Evolutionary conservation across 805 yeast species (phyloP).

Genomic region (Candida chauliodis): DNA sequence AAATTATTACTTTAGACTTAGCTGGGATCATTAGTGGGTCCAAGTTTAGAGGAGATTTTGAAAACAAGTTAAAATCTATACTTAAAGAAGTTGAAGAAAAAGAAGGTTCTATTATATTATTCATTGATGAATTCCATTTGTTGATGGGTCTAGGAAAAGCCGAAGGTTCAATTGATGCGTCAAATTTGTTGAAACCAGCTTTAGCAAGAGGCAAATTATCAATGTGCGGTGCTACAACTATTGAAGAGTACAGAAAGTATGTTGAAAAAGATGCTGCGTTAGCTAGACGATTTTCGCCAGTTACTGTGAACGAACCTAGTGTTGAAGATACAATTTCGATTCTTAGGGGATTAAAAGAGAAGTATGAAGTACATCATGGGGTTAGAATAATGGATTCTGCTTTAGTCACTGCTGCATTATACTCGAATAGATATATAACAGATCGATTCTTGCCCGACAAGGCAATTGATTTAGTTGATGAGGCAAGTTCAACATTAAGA

Average conservation of each 20-base stretch:
- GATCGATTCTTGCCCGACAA: constrained; percentile 93
- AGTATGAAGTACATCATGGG: constrained; percentile 97
- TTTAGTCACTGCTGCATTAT: constrained; percentile 86
- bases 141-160: constrained; percentile 87
- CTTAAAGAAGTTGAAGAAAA: constrained; percentile 80
- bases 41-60: constrained; percentile 94
- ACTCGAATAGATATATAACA: constrained; percentile 85
- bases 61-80: constrained; percentile 78
- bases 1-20: constrained; percentile 77
- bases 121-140: constrained; percentile 89
- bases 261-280: constrained; percentile 96
- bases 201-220: constrained; percentile 89
- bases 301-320: constrained; percentile 78
- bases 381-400: constrained; percentile 92
- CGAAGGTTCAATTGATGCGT: constrained; percentile 95
- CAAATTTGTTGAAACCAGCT: constrained; percentile 89
- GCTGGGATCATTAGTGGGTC: constrained; percentile 93
- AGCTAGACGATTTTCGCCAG: constrained; percentile 91
- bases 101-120: constrained; percentile 71
- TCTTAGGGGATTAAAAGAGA: constrained; percentile 87
- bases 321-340: constrained; percentile 91
- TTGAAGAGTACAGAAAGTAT: constrained; percentile 87
- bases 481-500: constrained; percentile 92
- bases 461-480: constrained; percentile 95
- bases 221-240: constrained; percentile 94